Conservation (phyloP, 371 early-diverging fungal species). For the Mortierella sp. region DNA sequence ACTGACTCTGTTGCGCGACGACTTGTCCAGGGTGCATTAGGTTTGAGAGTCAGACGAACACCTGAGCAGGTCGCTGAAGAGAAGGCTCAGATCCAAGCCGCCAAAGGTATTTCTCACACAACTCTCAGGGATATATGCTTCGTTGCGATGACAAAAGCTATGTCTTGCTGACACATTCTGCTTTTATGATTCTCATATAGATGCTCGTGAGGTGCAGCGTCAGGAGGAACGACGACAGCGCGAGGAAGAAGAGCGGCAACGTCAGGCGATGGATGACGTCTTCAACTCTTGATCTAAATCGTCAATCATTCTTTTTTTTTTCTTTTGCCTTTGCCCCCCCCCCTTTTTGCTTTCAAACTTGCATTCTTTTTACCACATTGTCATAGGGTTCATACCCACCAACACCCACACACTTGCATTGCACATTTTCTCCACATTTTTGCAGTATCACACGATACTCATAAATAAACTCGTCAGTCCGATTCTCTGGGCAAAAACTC, state of each 20-base stretch:
- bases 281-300: constrained; percentile 29
- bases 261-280: constrained; percentile 35
- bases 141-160: too few species aligned
- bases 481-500: not conserved
- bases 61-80: constrained; percentile 63
- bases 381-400: constrained; percentile 12
- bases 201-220: constrained; percentile 47
- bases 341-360: not conserved
- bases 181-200: constrained; percentile 1
- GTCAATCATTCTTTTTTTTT: not conserved
- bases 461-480: constrained; percentile 5
- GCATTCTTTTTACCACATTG: not conserved
- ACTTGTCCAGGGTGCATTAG: constrained; percentile 65
- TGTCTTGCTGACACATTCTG: too few species aligned
- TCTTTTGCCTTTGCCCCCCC: not conserved
- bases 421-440: not conserved
- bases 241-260: constrained; percentile 15
- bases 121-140: too few species aligned
- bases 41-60: constrained; percentile 60
- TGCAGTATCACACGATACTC: not conserved
- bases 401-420: not conserved
- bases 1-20: constrained; percentile 68
- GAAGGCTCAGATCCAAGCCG: constrained; percentile 48
- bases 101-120: constrained; percentile 30
- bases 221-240: constrained; percentile 42